Percentiles rank a stretch among this genome's conserved stretches.
These are phyloP conservation scores for Didymella sp. DNA, from an alignment of 2,329 filamentous ascomycete genomes.

Conservation along the genomic window DNA sequence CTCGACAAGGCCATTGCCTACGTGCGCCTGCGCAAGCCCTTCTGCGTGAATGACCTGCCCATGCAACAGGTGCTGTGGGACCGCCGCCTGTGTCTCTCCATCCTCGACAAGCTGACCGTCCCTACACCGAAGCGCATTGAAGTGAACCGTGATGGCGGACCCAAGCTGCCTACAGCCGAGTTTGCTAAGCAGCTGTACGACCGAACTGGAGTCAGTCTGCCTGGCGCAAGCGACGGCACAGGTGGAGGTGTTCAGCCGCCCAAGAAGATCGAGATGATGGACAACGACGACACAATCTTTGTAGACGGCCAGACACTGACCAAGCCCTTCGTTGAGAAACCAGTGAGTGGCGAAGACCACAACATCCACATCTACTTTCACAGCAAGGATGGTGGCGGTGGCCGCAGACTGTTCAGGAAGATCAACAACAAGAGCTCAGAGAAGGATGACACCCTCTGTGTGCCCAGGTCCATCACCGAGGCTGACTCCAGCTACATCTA, in stretches of 20 bases:
- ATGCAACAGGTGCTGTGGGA: constrained; percentile 99
- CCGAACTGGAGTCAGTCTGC: constrained; percentile 77
- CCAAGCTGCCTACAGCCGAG: constrained; percentile 77
- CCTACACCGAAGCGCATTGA: constrained; percentile 88
- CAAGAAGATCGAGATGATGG: constrained; percentile 80
- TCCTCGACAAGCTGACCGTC: constrained; percentile 88
- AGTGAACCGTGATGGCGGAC: constrained; percentile 91
- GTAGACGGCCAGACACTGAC: constrained; percentile 83
- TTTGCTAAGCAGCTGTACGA: constrained; percentile 81
- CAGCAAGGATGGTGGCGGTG: constrained; percentile 83
- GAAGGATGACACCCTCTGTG: constrained; percentile 76
- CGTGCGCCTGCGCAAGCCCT: constrained; percentile 88
- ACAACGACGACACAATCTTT: constrained; percentile 84
- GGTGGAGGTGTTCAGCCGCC: constrained; percentile 64
- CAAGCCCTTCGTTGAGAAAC: constrained; percentile 98
- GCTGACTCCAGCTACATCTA: constrained; percentile 88
- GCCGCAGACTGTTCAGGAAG: constrained; percentile 91
- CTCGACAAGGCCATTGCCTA: constrained; percentile 97
- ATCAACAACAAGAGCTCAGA: constrained; percentile 99
- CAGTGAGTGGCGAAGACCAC: constrained; percentile 97
- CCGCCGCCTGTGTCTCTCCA: constrained; percentile 82
- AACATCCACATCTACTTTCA: constrained; percentile 99
- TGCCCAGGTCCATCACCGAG: constrained; percentile 83
- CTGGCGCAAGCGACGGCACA: constrained; percentile 72
- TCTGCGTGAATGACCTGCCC: constrained; percentile 95